Evolutionary conservation across 1,139 yeast genomes (phyloP).

Genomic region (Sugiyamaella pinicola): DNA sequence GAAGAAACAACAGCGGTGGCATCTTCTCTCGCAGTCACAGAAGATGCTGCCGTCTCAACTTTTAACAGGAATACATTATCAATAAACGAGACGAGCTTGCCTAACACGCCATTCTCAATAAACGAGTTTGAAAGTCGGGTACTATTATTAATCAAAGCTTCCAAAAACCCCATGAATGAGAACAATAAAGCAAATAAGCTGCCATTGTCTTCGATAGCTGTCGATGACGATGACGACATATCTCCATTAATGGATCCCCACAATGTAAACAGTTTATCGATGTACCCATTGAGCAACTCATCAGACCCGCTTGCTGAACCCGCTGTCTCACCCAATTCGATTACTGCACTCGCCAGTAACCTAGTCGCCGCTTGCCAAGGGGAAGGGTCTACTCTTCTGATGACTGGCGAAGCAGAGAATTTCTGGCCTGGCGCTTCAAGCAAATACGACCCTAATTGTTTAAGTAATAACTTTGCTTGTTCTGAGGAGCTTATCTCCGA

Average conservation of each 20-base stretch:
- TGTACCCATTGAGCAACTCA: slow-evolving; percentile 46
- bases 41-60: slow-evolving; percentile 41
- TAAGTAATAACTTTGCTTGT: slow-evolving; percentile 56
- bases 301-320: slow-evolving; percentile 36
- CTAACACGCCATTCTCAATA: slow-evolving; percentile 25
- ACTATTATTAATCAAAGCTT: slow-evolving; percentile 34
- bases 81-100: slow-evolving; percentile 28
- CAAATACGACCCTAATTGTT: slow-evolving; percentile 60
- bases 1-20: not conserved
- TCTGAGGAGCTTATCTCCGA: slow-evolving; percentile 45
- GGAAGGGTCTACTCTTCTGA: slow-evolving; percentile 48
- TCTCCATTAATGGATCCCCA: slow-evolving; percentile 28
- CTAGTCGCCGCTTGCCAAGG: slow-evolving; percentile 51
- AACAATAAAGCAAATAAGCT: slow-evolving; percentile 41
- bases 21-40: slow-evolving; percentile 13
- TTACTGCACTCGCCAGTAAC: slow-evolving; percentile 43
- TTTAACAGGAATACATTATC: slow-evolving; percentile 42
- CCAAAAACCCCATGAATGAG: slow-evolving; percentile 45
- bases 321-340: slow-evolving; percentile 36
- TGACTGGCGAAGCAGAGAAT: slow-evolving; percentile 50
- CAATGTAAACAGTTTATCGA: slow-evolving; percentile 42
- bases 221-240: slow-evolving; percentile 9
- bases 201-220: slow-evolving; percentile 36
- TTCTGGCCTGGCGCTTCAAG: slow-evolving; percentile 59
- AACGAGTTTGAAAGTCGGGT: slow-evolving; percentile 19